Percentiles rank a stretch among this genome's conserved stretches.
phyloP scores from a whole-genome alignment of 2,329 filamentous ascomycete species.

The Macroventuria anomochaeta region DNA sequence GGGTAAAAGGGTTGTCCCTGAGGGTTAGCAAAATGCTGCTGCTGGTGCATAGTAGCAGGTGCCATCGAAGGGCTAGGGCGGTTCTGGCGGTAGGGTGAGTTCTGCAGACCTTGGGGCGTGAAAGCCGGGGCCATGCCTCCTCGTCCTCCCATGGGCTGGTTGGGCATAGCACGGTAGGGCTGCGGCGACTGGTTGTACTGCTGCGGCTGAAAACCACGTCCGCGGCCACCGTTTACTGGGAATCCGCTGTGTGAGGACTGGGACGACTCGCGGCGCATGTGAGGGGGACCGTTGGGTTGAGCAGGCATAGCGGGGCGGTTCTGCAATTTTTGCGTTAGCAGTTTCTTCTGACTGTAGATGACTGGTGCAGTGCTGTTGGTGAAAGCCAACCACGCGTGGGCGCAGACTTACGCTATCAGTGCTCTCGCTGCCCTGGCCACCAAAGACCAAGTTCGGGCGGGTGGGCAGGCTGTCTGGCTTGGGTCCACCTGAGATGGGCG shows the following conservation, averaged over 20 bases:
- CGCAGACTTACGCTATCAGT: constrained; percentile 71
- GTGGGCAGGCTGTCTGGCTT: constrained; percentile 78
- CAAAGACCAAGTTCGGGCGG: constrained; percentile 74
- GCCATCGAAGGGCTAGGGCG: constrained; percentile 61
- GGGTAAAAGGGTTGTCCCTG: constrained; percentile 70
- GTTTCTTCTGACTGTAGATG: background rate
- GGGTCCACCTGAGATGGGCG: constrained; percentile 82
- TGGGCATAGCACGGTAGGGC: constrained; percentile 60
- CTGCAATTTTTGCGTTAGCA: constrained; percentile 53
- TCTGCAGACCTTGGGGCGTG: constrained; percentile 60
- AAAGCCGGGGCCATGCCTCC: constrained; percentile 61
- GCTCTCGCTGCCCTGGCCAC: constrained; percentile 78
- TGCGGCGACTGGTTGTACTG: constrained; percentile 63
- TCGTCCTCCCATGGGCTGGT: constrained; percentile 57
- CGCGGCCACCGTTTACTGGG: constrained; percentile 54
- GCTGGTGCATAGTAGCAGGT: constrained; percentile 70
- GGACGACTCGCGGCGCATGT: constrained; percentile 85
- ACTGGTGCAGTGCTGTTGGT: constrained; percentile 28
- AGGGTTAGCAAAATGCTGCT: constrained; percentile 56
- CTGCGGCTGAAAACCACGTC: constrained; percentile 56
- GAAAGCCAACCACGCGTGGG: constrained; percentile 4
- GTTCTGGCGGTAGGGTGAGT: constrained; percentile 65
- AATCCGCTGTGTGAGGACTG: constrained; percentile 69
- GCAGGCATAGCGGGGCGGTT: constrained; percentile 70
- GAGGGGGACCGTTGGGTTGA: constrained; percentile 58